Percentiles rank a stretch among this genome's conserved stretches.
These are phyloP conservation scores for Fusarium newnesense DNA, from an alignment of 2,329 filamentous ascomycete genomes.

Conservation along the genomic window DNA sequence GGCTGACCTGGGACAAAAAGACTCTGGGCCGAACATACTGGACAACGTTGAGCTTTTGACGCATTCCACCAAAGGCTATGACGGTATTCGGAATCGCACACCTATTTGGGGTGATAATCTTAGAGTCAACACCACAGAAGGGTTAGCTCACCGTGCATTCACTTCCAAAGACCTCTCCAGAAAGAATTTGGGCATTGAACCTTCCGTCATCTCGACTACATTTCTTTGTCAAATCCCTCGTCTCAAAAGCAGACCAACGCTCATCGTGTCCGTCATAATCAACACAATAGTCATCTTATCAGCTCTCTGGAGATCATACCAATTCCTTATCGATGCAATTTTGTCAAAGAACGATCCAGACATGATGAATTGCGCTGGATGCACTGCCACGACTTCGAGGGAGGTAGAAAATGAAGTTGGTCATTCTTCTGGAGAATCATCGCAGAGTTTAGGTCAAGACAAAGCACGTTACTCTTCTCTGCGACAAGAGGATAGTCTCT, in stretches of 20 bases:
- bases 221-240: neutral
- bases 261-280: neutral
- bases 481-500: neutral
- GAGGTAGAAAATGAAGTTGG: neutral
- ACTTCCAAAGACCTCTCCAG: neutral
- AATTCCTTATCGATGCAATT: neutral
- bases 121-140: neutral
- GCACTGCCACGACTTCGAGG: no score
- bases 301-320: neutral
- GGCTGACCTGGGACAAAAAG: neutral
- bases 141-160: neutral
- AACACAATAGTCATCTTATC: neutral
- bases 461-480: neutral
- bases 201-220: neutral
- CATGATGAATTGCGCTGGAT: neutral
- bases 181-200: neutral
- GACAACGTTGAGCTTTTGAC: neutral
- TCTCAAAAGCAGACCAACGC: neutral
- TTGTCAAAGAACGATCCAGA: neutral
- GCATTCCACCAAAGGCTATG: rapidly evolving
- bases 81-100: neutral
- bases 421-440: neutral
- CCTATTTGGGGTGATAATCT: neutral
- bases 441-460: neutral
- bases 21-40: rapidly evolving